Evolutionary conservation across 2,329 filamentous ascomycete genomes (phyloP).

Genomic region (Alternaria brassicae): DNA sequence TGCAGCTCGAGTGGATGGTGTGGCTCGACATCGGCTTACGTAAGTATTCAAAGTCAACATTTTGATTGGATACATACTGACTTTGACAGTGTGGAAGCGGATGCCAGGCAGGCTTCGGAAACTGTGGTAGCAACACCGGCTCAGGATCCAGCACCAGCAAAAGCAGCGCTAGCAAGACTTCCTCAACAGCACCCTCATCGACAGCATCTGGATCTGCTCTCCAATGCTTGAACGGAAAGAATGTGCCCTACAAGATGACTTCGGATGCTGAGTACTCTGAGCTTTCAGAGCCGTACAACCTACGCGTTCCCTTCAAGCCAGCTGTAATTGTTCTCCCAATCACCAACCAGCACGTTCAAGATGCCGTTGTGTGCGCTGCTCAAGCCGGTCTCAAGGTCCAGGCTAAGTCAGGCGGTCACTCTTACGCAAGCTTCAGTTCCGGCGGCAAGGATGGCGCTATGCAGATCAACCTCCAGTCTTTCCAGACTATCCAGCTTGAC

Average conservation of each 20-base stretch:
- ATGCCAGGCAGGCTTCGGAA: conserved; percentile 45
- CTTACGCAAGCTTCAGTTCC: conserved; percentile 62
- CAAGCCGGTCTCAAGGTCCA: conserved; percentile 62
- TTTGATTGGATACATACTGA: conserved; percentile 18
- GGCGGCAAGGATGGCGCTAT: conserved; percentile 59
- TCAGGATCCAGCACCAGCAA: conserved; percentile 18
- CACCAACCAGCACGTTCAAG: conserved; percentile 62
- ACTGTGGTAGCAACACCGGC: conserved; percentile 30
- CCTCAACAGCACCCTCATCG: conserved; percentile 22
- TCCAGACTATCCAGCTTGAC: conserved; percentile 56
- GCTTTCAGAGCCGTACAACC: conserved; percentile 48
- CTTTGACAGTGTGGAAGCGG: conserved; percentile 37
- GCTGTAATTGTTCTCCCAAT: conserved; percentile 64
- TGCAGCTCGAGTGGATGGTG: conserved; percentile 53
- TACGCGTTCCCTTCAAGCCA: conserved; percentile 53
- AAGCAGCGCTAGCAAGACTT: conserved; percentile 22
- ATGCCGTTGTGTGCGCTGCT: conserved; percentile 64
- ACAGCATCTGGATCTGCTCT: conserved; percentile 20
- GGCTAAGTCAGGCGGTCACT: conserved; percentile 70
- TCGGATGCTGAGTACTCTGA: conserved; percentile 33
- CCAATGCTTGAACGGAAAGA: conserved; percentile 44
- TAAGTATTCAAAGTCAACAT: neutral
- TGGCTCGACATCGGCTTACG: conserved; percentile 37
- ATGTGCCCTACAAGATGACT: conserved; percentile 43
- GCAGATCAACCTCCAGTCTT: conserved; percentile 57